These are phyloP conservation scores for Calocybe indica DNA, from an alignment of 768 basidiomycete genomes.

Conservation along the genomic window DNA sequence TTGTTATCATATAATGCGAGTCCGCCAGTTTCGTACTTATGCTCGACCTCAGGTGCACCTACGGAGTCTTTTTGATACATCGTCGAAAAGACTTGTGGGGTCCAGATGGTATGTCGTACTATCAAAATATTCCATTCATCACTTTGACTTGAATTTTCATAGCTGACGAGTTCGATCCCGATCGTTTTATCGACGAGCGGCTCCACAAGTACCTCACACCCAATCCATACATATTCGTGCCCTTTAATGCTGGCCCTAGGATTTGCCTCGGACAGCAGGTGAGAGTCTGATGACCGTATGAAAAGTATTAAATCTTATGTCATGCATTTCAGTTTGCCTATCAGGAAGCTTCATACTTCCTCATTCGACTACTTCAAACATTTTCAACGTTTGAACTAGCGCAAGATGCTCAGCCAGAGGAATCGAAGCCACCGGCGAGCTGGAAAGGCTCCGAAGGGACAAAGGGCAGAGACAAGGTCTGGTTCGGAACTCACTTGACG, in stretches of 20 bases:
- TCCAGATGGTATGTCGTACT: conserved; percentile 43
- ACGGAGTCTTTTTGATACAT: conserved; percentile 55
- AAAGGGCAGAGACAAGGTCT: conserved; percentile 34
- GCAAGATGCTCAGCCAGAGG: conserved; percentile 31
- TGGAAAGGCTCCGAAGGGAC: conserved; percentile 29
- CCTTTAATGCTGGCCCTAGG: conserved; percentile 64
- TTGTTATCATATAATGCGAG: background rate
- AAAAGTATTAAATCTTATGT: background rate
- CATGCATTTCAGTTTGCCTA: conserved; percentile 33
- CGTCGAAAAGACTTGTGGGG: conserved; percentile 62
- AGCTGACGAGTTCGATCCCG: conserved; percentile 57
- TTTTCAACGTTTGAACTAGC: conserved; percentile 40
- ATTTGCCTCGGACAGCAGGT: conserved; percentile 54
- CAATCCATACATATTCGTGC: conserved; percentile 66
- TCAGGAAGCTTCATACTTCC: conserved; percentile 51
- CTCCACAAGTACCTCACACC: conserved; percentile 44
- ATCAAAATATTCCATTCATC: no score
- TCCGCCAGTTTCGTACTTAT: background rate
- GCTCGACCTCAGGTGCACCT: conserved; percentile 25
- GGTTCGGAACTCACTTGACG: conserved; percentile 34
- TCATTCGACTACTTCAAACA: conserved; percentile 45
- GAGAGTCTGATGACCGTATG: background rate
- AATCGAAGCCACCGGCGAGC: conserved; percentile 31
- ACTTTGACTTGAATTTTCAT: background rate
- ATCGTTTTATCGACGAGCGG: conserved; percentile 57